A percentile compares a stretch with the other conserved stretches of the same genome.
Conservation (phyloP, 1,284 basidiomycete genomes). For the Kalmanozyma brasiliensis region DNA sequence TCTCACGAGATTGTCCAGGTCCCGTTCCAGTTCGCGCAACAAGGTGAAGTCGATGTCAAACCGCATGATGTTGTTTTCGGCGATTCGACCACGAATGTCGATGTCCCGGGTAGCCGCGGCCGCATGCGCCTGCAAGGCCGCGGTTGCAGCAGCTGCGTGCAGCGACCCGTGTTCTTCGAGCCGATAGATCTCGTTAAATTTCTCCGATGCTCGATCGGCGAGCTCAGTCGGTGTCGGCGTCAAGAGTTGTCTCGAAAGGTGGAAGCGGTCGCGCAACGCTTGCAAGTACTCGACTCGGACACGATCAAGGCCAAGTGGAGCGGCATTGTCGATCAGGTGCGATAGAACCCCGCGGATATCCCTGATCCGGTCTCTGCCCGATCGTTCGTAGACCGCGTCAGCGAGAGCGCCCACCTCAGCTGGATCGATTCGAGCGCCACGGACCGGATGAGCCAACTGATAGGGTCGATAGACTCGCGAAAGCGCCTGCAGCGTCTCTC, state of each 20-base stretch:
- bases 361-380: conserved; percentile 3
- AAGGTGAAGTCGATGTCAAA: conserved; percentile 1
- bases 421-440: background rate
- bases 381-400: background rate
- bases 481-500: conserved; percentile 1
- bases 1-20: conserved; percentile 9
- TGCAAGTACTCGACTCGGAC: conserved; percentile 1
- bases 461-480: conserved; percentile 1
- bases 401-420: background rate
- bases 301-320: conserved; percentile 7
- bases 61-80: background rate
- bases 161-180: too few relatives aligned
- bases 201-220: background rate
- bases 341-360: conserved; percentile 1
- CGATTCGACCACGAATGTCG: background rate
- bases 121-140: too few relatives aligned
- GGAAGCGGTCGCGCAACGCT: conserved; percentile 9
- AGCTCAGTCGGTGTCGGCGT: conserved; percentile 8
- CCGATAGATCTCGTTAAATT: too few relatives aligned
- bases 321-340: background rate
- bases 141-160: too few relatives aligned
- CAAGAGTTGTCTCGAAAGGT: background rate
- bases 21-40: conserved; percentile 7
- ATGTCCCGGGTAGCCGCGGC: too few relatives aligned
- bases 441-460: conserved; percentile 7